These are phyloP conservation scores for Zoysia japonica DNA, from an alignment of 176 grass and related monocot species.

Conservation along the genomic window DNA sequence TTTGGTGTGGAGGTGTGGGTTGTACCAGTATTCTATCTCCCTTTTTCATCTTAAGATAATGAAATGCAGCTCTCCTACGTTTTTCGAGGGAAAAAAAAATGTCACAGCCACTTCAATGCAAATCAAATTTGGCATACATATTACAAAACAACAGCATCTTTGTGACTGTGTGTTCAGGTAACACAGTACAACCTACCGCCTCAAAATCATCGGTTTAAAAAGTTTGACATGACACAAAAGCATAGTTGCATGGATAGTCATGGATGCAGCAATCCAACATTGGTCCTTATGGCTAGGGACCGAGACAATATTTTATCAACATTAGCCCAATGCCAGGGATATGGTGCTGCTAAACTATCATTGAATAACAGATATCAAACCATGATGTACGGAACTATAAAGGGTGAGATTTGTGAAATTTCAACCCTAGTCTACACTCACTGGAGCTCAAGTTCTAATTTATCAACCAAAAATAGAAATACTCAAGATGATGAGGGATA, in stretches of 20 bases:
- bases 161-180: background rate
- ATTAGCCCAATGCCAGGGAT: conserved; percentile 3
- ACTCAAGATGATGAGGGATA: background rate
- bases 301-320: background rate
- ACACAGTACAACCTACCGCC: background rate
- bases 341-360: background rate
- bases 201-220: background rate
- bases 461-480: conserved; percentile 13
- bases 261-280: background rate
- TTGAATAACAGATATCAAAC: background rate
- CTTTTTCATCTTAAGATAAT: too few species aligned
- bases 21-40: too few species aligned
- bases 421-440: conserved; percentile 9
- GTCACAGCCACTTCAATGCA: background rate
- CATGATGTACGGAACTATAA: background rate
- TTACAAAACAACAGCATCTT: conserved; percentile 1
- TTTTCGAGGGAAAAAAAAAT: too few species aligned
- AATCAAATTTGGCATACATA: conserved; percentile 20
- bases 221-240: background rate
- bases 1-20: too few species aligned
- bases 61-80: too few species aligned
- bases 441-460: conserved; percentile 16
- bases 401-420: conserved; percentile 14
- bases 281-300: background rate
- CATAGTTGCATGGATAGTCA: background rate